phyloP scores from a whole-genome alignment of 208 protist species.

The Crithidia acanthocephali region DNA sequence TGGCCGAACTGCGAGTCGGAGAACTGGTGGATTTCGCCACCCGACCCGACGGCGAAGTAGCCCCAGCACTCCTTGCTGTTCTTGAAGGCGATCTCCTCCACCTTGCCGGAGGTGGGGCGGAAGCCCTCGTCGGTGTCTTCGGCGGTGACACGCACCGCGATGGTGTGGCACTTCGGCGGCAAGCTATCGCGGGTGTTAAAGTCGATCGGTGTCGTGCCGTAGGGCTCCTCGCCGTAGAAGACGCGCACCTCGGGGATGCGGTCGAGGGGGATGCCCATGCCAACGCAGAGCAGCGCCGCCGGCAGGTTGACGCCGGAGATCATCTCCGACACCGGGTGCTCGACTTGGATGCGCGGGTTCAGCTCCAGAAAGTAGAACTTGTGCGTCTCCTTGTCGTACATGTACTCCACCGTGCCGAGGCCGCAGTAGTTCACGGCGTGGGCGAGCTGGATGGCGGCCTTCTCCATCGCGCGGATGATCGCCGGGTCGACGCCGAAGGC shows the following conservation, averaged over 20 bases:
- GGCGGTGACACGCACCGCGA: slow-evolving; percentile 97
- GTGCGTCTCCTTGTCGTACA: slow-evolving; percentile 92
- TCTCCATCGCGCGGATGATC: slow-evolving; percentile 93
- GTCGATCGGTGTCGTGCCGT: slow-evolving; percentile 84
- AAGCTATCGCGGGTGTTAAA: slow-evolving; percentile 66
- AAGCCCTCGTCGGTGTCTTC: slow-evolving; percentile 98
- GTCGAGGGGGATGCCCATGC: slow-evolving; percentile 96
- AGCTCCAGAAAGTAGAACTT: slow-evolving; percentile 98
- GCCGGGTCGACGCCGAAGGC: slow-evolving; percentile 82
- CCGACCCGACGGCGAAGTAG: slow-evolving; percentile 96
- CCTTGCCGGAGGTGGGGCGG: slow-evolving; percentile 94
- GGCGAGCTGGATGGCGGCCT: slow-evolving; percentile 92
- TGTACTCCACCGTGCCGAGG: slow-evolving; percentile 98
- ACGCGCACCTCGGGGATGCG: slow-evolving; percentile 95
- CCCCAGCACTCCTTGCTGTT: slow-evolving; percentile 97
- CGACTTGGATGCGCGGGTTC: slow-evolving; percentile 98
- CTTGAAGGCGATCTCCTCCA: slow-evolving; percentile 96
- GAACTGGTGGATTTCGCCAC: slow-evolving; percentile 93
- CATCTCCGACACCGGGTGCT: slow-evolving; percentile 98
- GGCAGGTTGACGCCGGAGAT: slow-evolving; percentile 97
- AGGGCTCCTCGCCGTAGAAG: slow-evolving; percentile 91
- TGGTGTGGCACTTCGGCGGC: slow-evolving; percentile 92
- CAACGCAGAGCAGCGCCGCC: slow-evolving; percentile 95
- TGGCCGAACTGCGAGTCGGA: slow-evolving; percentile 99
- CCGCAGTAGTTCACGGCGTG: slow-evolving; percentile 94